Conservation (phyloP, 805 yeast genomes). For the Torulaspora quercuum region DNA sequence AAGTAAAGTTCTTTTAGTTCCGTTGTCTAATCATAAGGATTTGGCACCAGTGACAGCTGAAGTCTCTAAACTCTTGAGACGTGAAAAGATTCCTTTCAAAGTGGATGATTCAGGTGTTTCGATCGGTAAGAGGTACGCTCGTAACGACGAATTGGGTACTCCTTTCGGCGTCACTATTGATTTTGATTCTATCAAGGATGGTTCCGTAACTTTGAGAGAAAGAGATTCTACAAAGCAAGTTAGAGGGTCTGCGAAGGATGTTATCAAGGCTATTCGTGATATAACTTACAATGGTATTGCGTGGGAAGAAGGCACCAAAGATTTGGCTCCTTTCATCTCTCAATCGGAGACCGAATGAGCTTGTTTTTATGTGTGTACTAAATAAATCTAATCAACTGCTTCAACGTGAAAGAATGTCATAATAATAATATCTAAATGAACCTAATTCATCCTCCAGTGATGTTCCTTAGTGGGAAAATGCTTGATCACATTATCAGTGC, state of each 20-base stretch:
- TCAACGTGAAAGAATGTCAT: too few relatives aligned
- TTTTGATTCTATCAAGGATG: slow-evolving; percentile 85
- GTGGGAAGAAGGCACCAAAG: slow-evolving; percentile 84
- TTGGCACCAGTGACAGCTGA: slow-evolving; percentile 70
- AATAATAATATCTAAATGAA: too few relatives aligned
- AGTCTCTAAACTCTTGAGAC: slow-evolving; percentile 68
- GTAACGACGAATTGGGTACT: slow-evolving; percentile 98
- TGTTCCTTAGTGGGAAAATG: not conserved
- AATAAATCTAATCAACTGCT: too few relatives aligned
- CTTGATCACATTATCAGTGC: too few relatives aligned
- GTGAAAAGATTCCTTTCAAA: slow-evolving; percentile 85
- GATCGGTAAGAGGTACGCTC: slow-evolving; percentile 95
- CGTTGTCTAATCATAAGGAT: slow-evolving; percentile 80
- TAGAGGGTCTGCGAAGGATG: slow-evolving; percentile 78
- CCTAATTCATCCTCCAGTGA: too few relatives aligned
- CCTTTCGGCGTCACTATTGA: slow-evolving; percentile 98
- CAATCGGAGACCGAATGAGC: slow-evolving; percentile 44
- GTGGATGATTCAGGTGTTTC: slow-evolving; percentile 96
- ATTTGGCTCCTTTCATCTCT: slow-evolving; percentile 68
- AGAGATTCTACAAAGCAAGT: slow-evolving; percentile 96
- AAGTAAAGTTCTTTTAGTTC: slow-evolving; percentile 92
- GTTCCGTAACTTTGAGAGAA: slow-evolving; percentile 90
- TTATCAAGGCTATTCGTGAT: slow-evolving; percentile 67
- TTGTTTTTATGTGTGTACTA: not conserved
- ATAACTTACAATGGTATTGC: slow-evolving; percentile 70